A percentile compares a stretch with the other conserved stretches of the same genome.
phyloP scores from a whole-genome alignment of 1,284 basidiomycete genomes.

The Fomitiporia mediterranea region DNA sequence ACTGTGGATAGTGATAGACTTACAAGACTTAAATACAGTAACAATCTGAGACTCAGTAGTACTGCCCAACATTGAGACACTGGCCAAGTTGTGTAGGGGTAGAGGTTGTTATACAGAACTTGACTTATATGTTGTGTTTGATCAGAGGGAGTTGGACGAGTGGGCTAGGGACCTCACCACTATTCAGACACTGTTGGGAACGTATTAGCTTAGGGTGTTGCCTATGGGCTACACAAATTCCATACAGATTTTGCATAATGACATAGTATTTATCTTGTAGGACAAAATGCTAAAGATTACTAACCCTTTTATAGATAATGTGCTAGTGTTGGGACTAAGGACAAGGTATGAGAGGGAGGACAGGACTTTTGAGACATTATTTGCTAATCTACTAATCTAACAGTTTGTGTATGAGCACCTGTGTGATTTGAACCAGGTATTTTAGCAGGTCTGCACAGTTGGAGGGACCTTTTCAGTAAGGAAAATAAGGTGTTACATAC shows the following conservation, averaged over 20 bases:
- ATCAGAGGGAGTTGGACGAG: slow-evolving; percentile 23
- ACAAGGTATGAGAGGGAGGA: slow-evolving; percentile 20
- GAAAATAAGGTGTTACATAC: too few species aligned
- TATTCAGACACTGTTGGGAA: slow-evolving; percentile 29
- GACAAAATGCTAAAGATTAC: slow-evolving; percentile 26
- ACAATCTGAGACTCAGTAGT: slow-evolving; percentile 29
- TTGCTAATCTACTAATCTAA: slow-evolving; percentile 31
- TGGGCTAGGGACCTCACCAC: slow-evolving; percentile 23
- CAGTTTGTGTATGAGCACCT: slow-evolving; percentile 36
- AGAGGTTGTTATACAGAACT: slow-evolving; percentile 29
- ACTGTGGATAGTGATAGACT: slow-evolving; percentile 28
- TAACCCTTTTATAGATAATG: slow-evolving; percentile 28
- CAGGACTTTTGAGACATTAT: slow-evolving; percentile 28
- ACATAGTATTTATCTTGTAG: slow-evolving; percentile 32
- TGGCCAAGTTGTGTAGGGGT: slow-evolving; percentile 32
- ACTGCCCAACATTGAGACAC: slow-evolving; percentile 32
- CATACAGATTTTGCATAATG: slow-evolving; percentile 33
- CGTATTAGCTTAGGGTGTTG: slow-evolving; percentile 29
- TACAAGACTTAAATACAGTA: slow-evolving; percentile 28
- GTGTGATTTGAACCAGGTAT: slow-evolving; percentile 28
- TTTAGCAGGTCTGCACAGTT: slow-evolving; percentile 24
- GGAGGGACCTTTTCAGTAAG: slow-evolving; percentile 25
- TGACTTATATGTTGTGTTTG: slow-evolving; percentile 33
- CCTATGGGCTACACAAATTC: slow-evolving; percentile 37
- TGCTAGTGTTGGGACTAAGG: slow-evolving; percentile 16